Evolutionary conservation across 257 asterid genomes (phyloP).

Genomic region (Mentha longifolia): DNA sequence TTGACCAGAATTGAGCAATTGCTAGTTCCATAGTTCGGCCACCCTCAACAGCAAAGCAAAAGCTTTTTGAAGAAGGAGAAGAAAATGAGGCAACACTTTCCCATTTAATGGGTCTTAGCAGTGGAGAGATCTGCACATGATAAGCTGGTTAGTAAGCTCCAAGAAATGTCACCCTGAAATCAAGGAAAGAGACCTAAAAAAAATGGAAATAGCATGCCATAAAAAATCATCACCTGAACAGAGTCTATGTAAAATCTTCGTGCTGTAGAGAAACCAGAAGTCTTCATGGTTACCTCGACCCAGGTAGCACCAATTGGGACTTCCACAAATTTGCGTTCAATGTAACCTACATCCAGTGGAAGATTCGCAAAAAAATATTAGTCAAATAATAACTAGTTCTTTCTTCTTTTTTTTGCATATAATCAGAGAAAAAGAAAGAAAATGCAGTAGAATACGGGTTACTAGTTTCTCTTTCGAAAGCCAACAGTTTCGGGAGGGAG

Average conservation of each 20-base stretch:
- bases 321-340: constrained; percentile 85
- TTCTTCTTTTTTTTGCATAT: neutral
- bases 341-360: constrained; percentile 58
- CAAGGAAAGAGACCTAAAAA: constrained; percentile 27
- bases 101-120: constrained; percentile 94
- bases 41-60: constrained; percentile 81
- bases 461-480: constrained; percentile 1
- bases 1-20: constrained; percentile 97
- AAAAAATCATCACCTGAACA: constrained; percentile 71
- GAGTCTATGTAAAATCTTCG: constrained; percentile 81
- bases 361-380: constrained; percentile 31
- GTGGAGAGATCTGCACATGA: constrained; percentile 70
- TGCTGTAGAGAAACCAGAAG: constrained; percentile 86
- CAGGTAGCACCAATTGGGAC: constrained; percentile 97
- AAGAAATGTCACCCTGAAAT: constrained; percentile 20
- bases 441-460: constrained; percentile 9
- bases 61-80: constrained; percentile 92
- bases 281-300: constrained; percentile 86
- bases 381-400: constrained; percentile 3
- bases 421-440: constrained; percentile 24
- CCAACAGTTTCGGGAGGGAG: constrained; percentile 13
- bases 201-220: constrained; percentile 20
- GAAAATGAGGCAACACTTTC: constrained; percentile 80
- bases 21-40: constrained; percentile 93
- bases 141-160: constrained; percentile 43